Evolutionary conservation across 164 flowering plant genomes (phyloP).

Genomic region (Echeveria elegans): DNA sequence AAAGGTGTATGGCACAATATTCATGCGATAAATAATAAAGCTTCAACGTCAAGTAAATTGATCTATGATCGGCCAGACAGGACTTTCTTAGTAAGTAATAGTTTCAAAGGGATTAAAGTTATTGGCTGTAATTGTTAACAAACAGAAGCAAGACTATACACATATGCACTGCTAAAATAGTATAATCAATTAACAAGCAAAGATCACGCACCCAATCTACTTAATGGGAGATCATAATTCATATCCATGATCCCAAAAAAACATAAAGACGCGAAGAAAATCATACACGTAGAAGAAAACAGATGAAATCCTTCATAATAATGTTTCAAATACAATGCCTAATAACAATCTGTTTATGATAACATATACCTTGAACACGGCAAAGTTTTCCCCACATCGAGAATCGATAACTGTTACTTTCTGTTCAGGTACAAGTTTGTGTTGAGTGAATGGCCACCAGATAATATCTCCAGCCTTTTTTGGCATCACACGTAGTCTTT

Average conservation of each 20-base stretch:
- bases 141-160: too few relatives aligned
- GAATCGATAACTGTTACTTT: conserved; percentile 91
- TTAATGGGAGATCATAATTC: not conserved
- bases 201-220: not conserved
- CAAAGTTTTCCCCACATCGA: conserved; percentile 89
- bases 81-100: too few relatives aligned
- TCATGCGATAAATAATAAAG: not conserved
- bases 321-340: not conserved
- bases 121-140: too few relatives aligned
- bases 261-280: not conserved
- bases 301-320: not conserved
- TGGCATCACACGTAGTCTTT: conserved; percentile 59
- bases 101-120: too few relatives aligned
- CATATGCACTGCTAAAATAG: not conserved
- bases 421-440: conserved; percentile 64
- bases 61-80: too few relatives aligned
- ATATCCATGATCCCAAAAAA: not conserved
- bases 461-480: conserved; percentile 56
- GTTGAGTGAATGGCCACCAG: conserved; percentile 99
- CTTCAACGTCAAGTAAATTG: too few relatives aligned
- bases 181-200: not conserved
- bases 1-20: not conserved
- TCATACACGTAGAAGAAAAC: not conserved
- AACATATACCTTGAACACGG: conserved; percentile 67
- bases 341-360: not conserved